phyloP scores from a whole-genome alignment of 2,329 filamentous ascomycete species.

The Paecilomyces niveus region DNA sequence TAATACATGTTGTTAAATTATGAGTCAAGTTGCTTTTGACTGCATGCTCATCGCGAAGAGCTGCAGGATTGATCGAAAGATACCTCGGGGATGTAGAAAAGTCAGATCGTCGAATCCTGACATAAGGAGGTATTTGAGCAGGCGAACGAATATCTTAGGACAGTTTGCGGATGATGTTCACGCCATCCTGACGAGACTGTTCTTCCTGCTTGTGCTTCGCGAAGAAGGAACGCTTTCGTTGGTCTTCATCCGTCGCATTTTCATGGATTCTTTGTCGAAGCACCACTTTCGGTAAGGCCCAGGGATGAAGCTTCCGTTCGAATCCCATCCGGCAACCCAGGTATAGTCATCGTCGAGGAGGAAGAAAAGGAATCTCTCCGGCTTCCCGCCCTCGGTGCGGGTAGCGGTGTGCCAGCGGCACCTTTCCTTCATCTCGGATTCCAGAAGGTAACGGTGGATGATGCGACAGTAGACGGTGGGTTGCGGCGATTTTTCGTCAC shows the following conservation, averaged over 20 bases:
- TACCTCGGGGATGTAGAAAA: not conserved
- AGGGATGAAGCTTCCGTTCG: conserved; percentile 43
- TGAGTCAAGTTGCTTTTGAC: not conserved
- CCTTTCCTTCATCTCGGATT: conserved; percentile 41
- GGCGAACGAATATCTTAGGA: not conserved
- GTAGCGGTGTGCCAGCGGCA: conserved; percentile 37
- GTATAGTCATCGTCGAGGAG: conserved; percentile 42
- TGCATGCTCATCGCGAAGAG: not conserved
- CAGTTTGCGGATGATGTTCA: not conserved
- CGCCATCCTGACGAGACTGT: not conserved
- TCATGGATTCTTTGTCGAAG: conserved; percentile 33
- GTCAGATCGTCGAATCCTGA: not conserved
- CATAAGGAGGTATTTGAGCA: not conserved
- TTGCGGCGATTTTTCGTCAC: conserved; percentile 27
- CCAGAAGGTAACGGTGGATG: conserved; percentile 42
- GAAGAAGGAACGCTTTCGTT: conserved; percentile 29
- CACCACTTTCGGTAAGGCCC: conserved; percentile 46
- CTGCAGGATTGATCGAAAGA: not conserved
- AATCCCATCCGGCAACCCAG: conserved; percentile 46
- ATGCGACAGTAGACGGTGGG: conserved; percentile 43
- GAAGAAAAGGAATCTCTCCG: conserved; percentile 40
- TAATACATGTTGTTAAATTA: not conserved
- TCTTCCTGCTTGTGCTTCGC: conserved; percentile 22
- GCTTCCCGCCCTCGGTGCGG: conserved; percentile 29
- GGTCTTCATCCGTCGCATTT: conserved; percentile 27